Evolutionary conservation across 2,329 filamentous ascomycete genomes (phyloP).

Genomic region (Coniochaeta sp.): DNA sequence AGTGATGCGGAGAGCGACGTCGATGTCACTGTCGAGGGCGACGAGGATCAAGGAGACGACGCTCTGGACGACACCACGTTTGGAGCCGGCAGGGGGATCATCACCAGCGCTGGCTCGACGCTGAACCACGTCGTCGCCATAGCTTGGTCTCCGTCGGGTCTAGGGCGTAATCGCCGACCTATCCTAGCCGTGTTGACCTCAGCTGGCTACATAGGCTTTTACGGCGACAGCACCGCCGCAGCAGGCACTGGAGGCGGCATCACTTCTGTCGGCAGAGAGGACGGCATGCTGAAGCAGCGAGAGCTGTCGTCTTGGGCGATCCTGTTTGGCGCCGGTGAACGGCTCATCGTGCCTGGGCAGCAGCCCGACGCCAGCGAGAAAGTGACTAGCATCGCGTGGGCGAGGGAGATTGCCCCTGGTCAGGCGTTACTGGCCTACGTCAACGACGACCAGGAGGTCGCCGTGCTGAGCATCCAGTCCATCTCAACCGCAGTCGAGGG

Average conservation of each 20-base stretch:
- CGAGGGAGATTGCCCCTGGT: constrained; percentile 30
- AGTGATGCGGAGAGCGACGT: constrained; percentile 7
- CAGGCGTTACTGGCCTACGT: constrained; percentile 42
- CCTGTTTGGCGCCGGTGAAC: constrained; percentile 49
- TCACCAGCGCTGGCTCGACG: constrained; percentile 40
- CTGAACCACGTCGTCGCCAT: constrained; percentile 48
- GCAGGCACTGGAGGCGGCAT: constrained; percentile 7
- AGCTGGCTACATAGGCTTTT: constrained; percentile 39
- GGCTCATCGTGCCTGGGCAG: constrained; percentile 38
- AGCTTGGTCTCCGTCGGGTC: constrained; percentile 50
- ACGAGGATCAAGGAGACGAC: constrained; percentile 16
- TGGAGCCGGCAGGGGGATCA: constrained; percentile 37
- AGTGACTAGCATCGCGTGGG: constrained; percentile 47
- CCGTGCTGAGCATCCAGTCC: constrained; percentile 40
- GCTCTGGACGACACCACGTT: constrained; percentile 14
- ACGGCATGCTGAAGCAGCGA: constrained; percentile 16
- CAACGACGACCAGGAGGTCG: constrained; percentile 42
- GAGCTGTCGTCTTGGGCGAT: constrained; percentile 39
- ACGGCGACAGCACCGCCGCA: constrained; percentile 37
- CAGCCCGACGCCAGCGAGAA: constrained; percentile 33
- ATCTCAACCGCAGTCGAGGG: constrained; percentile 18
- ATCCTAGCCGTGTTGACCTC: constrained; percentile 44
- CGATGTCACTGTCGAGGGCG: constrained; percentile 11
- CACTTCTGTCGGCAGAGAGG: constrained; percentile 10
- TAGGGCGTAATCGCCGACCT: constrained; percentile 47